A percentile compares a stretch with the other conserved stretches of the same genome.
phyloP scores from a whole-genome alignment of 805 yeast species.

The Hanseniaspora meyeri region DNA sequence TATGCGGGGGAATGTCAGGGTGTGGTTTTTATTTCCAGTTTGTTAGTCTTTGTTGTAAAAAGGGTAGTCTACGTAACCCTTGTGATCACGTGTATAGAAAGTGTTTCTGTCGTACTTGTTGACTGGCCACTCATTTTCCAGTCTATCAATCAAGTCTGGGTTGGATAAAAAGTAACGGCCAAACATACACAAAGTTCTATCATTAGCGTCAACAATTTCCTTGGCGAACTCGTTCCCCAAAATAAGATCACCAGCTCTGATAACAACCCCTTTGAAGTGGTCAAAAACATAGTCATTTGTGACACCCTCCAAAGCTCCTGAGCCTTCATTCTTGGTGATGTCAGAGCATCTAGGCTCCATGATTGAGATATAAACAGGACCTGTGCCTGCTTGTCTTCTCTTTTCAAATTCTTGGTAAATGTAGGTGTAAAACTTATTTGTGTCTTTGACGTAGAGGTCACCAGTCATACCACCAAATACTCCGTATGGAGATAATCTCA shows the following conservation, averaged over 20 bases:
- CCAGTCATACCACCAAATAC: constrained; percentile 32
- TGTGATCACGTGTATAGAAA: constrained; percentile 29
- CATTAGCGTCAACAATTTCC: constrained; percentile 22
- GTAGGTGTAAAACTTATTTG: constrained; percentile 32
- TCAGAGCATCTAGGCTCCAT: constrained; percentile 35
- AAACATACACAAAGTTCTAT: constrained; percentile 34
- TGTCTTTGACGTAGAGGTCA: constrained; percentile 22
- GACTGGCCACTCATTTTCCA: constrained; percentile 26
- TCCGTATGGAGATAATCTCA: constrained; percentile 41
- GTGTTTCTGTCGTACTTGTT: constrained; percentile 31
- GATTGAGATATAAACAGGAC: constrained; percentile 33
- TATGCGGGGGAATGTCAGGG: too few species aligned
- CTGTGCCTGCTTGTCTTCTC: constrained; percentile 25
- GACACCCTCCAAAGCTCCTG: constrained; percentile 12
- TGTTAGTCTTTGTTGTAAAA: constrained; percentile 17
- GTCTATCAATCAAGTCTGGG: constrained; percentile 31
- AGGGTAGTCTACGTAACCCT: constrained; percentile 29
- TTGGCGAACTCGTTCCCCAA: not conserved
- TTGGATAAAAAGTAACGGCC: constrained; percentile 31
- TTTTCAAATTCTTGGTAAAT: constrained; percentile 33
- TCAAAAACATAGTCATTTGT: constrained; percentile 15
- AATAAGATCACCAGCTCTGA: constrained; percentile 15
- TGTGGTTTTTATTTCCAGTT: not conserved
- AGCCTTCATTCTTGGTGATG: constrained; percentile 15
- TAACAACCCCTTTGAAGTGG: constrained; percentile 20